Evolutionary conservation across 768 basidiomycete genomes (phyloP).

Genomic region (Crassisporium funariophilum): DNA sequence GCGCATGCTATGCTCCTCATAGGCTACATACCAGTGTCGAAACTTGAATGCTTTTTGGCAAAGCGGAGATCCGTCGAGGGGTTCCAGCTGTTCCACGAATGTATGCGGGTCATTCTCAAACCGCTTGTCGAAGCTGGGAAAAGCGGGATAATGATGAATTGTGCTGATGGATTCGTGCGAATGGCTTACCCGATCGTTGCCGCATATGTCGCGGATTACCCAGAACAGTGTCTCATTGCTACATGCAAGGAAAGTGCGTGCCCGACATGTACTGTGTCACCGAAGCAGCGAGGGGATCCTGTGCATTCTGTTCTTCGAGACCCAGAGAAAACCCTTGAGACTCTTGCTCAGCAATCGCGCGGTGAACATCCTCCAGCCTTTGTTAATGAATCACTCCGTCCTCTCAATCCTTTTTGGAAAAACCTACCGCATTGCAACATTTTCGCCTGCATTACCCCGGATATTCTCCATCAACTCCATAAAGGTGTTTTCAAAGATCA

Average conservation of each 20-base stretch:
- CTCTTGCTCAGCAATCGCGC: neutral
- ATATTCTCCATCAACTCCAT: constrained; percentile 52
- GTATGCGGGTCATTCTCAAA: constrained; percentile 14
- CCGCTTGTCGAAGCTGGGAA: constrained; percentile 31
- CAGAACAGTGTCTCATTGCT: constrained; percentile 40
- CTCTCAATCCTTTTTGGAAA: constrained; percentile 39
- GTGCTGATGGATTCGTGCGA: constrained; percentile 33
- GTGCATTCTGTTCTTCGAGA: neutral
- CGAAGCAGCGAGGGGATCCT: constrained; percentile 18
- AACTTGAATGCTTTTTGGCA: constrained; percentile 32
- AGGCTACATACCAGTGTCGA: constrained; percentile 41
- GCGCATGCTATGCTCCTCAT: constrained; percentile 35
- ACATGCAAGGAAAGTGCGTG: constrained; percentile 27
- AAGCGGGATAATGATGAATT: constrained; percentile 30
- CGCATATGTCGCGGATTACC: constrained; percentile 39
- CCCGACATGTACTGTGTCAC: constrained; percentile 11
- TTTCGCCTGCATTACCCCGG: constrained; percentile 40
- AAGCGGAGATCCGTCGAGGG: constrained; percentile 24
- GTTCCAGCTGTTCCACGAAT: constrained; percentile 38
- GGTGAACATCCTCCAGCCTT: constrained; percentile 11
- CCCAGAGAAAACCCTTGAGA: neutral
- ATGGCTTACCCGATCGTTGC: constrained; percentile 38
- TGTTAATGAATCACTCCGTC: constrained; percentile 11
- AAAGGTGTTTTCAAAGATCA: constrained; percentile 53
- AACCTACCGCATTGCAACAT: constrained; percentile 44